Conservation (phyloP, 2,329 filamentous ascomycete species). For the Talaromyces marneffei region DNA sequence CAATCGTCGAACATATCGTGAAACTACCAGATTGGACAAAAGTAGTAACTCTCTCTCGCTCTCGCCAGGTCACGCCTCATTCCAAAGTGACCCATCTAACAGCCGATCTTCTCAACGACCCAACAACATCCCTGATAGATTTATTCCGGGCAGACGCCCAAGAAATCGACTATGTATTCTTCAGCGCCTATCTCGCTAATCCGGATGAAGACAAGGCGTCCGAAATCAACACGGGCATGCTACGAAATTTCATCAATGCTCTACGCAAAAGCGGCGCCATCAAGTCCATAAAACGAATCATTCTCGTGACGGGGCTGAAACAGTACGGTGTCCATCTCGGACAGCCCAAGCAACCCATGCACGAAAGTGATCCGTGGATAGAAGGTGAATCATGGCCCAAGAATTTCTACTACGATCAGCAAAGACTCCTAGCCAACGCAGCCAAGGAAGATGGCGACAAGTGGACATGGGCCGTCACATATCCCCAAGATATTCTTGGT, state of each 20-base stretch:
- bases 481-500: conserved; percentile 44
- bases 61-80: neutral
- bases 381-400: conserved; percentile 31
- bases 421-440: conserved; percentile 38
- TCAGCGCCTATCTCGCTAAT: neutral
- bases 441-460: conserved; percentile 23
- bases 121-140: neutral
- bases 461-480: conserved; percentile 41
- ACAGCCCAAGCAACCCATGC: conserved; percentile 34
- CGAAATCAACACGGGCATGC: neutral
- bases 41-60: neutral
- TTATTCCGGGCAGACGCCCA: neutral
- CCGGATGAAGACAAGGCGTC: neutral
- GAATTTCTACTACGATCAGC: conserved; percentile 51
- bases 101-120: neutral
- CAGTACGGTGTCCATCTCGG: conserved; percentile 52
- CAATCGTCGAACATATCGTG: neutral
- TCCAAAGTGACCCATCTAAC: neutral
- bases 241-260: neutral
- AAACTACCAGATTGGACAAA: neutral
- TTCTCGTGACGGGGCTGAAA: conserved; percentile 30
- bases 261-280: no score
- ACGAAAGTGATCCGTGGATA: conserved; percentile 44
- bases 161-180: neutral
- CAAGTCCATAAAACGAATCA: no score